These are phyloP conservation scores for grape (Vitis vinifera) DNA, from an alignment of 164 flowering plant genomes.

Conservation along the genomic window DNA sequence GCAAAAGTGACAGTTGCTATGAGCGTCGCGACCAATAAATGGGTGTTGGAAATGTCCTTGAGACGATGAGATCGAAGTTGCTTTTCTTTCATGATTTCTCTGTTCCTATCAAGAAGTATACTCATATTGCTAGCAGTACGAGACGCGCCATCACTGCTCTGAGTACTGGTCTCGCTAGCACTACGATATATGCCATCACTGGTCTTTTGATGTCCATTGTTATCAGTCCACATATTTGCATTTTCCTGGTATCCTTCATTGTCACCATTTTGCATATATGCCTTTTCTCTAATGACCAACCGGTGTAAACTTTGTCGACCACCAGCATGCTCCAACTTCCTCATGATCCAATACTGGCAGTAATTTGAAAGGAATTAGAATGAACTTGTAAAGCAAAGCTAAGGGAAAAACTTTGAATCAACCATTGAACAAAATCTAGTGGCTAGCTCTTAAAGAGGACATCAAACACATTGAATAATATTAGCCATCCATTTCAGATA, in stretches of 20 bases:
- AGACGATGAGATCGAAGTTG: background rate
- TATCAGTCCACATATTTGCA: background rate
- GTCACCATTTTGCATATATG: background rate
- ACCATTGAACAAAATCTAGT: too few relatives aligned
- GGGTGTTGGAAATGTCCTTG: background rate
- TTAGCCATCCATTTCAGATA: too few relatives aligned
- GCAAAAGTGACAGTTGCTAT: slow-evolving; percentile 2
- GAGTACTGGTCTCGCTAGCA: background rate
- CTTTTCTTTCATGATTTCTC: background rate
- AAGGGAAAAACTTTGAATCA: background rate
- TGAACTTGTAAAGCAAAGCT: background rate
- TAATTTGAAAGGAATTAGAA: background rate
- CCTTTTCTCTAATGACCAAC: background rate
- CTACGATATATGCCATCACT: background rate
- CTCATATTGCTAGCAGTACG: too few relatives aligned
- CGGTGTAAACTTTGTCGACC: background rate
- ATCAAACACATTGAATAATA: too few relatives aligned
- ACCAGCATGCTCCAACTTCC: background rate
- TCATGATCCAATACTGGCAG: slow-evolving; percentile 1
- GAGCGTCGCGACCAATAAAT: background rate
- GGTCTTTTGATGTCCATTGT: background rate
- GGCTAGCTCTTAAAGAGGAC: too few relatives aligned
- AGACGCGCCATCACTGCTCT: too few relatives aligned
- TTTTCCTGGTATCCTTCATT: background rate
- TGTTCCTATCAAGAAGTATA: background rate